phyloP scores from a whole-genome alignment of 2,329 filamentous ascomycete species.

The Aschersonia sp. region DNA sequence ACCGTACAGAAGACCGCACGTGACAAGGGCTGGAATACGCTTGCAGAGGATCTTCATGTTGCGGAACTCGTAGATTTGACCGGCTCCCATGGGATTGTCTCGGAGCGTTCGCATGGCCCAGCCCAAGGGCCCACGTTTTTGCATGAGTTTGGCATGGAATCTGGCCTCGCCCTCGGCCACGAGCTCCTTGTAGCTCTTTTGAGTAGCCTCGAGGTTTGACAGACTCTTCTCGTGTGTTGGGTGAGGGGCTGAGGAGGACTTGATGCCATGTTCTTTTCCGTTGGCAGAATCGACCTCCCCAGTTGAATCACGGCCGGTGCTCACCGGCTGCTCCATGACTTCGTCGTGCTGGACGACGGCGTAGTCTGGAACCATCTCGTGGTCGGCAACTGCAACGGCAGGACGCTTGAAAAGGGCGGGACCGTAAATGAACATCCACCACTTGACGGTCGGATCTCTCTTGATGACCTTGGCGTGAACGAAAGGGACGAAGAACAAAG shows the following conservation, averaged over 20 bases:
- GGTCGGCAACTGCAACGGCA: slow-evolving; percentile 33
- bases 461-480: slow-evolving; percentile 53
- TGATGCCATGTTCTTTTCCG: slow-evolving; percentile 4
- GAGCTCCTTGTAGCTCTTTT: slow-evolving; percentile 45
- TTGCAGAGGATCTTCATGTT: slow-evolving; percentile 51
- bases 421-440: slow-evolving; percentile 47
- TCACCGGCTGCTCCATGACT: not conserved
- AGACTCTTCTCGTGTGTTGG: slow-evolving; percentile 21
- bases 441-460: slow-evolving; percentile 49
- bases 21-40: slow-evolving; percentile 54
- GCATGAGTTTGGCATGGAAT: slow-evolving; percentile 48
- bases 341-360: slow-evolving; percentile 56
- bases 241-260: slow-evolving; percentile 2
- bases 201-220: slow-evolving; percentile 27
- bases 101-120: slow-evolving; percentile 72
- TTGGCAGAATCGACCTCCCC: slow-evolving; percentile 11
- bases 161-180: slow-evolving; percentile 40
- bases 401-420: slow-evolving; percentile 50
- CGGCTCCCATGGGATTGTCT: slow-evolving; percentile 57
- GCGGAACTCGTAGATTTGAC: slow-evolving; percentile 58
- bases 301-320: not conserved
- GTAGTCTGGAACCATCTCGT: slow-evolving; percentile 55
- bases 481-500: slow-evolving; percentile 60
- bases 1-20: slow-evolving; percentile 54
- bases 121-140: slow-evolving; percentile 51